Evolutionary conservation across 2,329 filamentous ascomycete genomes (phyloP), one percentile per base, ranked within the genome.

Genomic region (Phialophora verrucosa): DNA sequence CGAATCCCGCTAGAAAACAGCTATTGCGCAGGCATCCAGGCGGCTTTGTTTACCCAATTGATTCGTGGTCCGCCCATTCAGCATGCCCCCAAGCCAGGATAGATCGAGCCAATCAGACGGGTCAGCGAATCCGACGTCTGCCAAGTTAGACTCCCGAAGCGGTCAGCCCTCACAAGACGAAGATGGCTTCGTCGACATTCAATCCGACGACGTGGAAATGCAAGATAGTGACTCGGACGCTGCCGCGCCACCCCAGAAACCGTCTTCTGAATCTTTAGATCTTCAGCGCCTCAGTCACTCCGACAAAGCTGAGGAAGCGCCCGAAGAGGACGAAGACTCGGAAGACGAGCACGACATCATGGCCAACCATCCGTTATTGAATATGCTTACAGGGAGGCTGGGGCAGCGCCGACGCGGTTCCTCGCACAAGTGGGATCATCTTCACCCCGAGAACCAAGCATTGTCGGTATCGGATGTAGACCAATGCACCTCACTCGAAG

Each of bases 371-470:
- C 69, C 69, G n/a, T 63, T 73, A 35, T 64, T 73, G 51, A 70
- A 67, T 50, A 71, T 73, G 70, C 62, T 73, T 14, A 71, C 69
- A 29, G 70, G 70, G n/a, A 66, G 71, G 20, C 58, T 73, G 59
- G 69, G 69, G 38, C 66, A 66, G 32, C 66, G 70, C 29, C 57
- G 71, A 62, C 69, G 70, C 32, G 70, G 70, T 12, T 71, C 70
- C 7, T 64, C 68, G 11, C 69, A 71, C 51, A 71, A 71, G 62
- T 73, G 70, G 66, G 88, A 89, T 73, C 82, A 86, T 59, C 86
- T 92, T 73, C 86, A 91, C 74, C 88, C 92, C 29, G 90, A 91
- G 73, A 85, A 91, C n/a, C 87, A 91, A 60, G 86, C 90, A 31
- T 83, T 97, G 59, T 91, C 87, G 49, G 69, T 77, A 54, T 80